Conservation (phyloP, 208 protist genomes). For the Phytomonas sp. region DNA sequence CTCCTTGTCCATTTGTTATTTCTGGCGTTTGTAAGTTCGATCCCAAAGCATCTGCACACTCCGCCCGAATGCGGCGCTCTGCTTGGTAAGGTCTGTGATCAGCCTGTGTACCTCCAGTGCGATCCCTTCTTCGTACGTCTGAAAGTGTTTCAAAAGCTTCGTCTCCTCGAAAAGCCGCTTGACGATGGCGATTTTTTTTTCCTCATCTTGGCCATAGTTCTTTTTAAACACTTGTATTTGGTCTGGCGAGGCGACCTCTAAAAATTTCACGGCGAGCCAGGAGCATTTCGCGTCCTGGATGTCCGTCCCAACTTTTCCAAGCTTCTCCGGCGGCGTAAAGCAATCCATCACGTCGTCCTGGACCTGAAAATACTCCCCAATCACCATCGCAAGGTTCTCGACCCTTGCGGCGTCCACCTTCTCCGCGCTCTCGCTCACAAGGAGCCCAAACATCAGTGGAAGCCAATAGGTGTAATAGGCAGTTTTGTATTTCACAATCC, state of each 20-base stretch:
- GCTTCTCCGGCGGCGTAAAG: constrained; percentile 91
- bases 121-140: constrained; percentile 70
- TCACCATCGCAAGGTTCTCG: constrained; percentile 84
- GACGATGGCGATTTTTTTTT: constrained; percentile 68
- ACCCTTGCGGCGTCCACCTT: constrained; percentile 49
- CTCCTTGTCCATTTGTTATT: constrained; percentile 25
- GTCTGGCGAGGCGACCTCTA: constrained; percentile 37
- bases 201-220: constrained; percentile 83
- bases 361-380: constrained; percentile 97
- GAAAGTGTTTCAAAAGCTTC: constrained; percentile 62
- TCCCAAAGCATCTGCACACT: constrained; percentile 69
- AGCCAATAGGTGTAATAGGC: constrained; percentile 97
- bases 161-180: constrained; percentile 86
- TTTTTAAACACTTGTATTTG: constrained; percentile 75
- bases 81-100: constrained; percentile 26
- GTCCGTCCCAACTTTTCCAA: constrained; percentile 97
- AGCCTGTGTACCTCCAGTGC: constrained; percentile 43
- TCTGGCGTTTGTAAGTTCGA: constrained; percentile 86
- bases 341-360: constrained; percentile 98
- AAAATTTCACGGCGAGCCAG: constrained; percentile 92
- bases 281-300: constrained; percentile 97
- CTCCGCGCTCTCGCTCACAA: constrained; percentile 65
- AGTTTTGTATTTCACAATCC: constrained; percentile 97
- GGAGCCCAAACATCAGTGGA: constrained; percentile 91
- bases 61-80: constrained; percentile 35